Evolutionary conservation across 345 rosid species (phyloP), one percentile per base, ranked within the genome.

Genomic region (Gossypium rotundifolium): DNA sequence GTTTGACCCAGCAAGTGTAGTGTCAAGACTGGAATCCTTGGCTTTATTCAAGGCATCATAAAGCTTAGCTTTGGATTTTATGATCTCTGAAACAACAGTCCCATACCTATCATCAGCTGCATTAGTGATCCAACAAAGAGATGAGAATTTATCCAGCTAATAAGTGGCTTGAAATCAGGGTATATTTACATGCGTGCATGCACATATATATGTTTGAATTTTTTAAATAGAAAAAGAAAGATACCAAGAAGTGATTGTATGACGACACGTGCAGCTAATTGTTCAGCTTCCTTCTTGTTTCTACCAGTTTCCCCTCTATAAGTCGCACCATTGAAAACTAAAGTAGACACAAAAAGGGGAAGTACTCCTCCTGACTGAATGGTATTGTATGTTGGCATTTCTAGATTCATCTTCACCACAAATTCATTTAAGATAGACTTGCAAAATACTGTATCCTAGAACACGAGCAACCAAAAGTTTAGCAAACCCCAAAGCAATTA

Each of bases 211-310:
- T 20, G 53, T 22, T 7, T 0, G 7, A 33, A 4, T 23, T 13
- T 45, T 23, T 46, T 4, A 2, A 2, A 9, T 12, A 11, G 18
- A 9, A 29, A 3, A 8, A 65, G 61, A 58, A 17, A 16, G 14
- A 25, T 82, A 87, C 88, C 81, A 11, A 80, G 70, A 76, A 85
- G 81, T 13, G 88, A 74, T 23, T 66, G 75, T 65, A 87, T 72
- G 53, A 17, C 81, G 18, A 78, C 74, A 68, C 80, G 84, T 53
- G 88, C 88, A 71, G 86, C 87, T 69, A 87, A 58, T 55, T 85
- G 86, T 65, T 85, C 87, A 66, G 91, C 91, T 60, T 85, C 87
- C 77, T 83, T 87, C 80, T 87, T 85, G 68, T 9, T 85, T 79
- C 42, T 74, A 10, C 80, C 79, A 48, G 33, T 5, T 44, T 82